phyloP scores from a whole-genome alignment of 2,329 filamentous ascomycete species.

The Scedosporium dehoogii region DNA sequence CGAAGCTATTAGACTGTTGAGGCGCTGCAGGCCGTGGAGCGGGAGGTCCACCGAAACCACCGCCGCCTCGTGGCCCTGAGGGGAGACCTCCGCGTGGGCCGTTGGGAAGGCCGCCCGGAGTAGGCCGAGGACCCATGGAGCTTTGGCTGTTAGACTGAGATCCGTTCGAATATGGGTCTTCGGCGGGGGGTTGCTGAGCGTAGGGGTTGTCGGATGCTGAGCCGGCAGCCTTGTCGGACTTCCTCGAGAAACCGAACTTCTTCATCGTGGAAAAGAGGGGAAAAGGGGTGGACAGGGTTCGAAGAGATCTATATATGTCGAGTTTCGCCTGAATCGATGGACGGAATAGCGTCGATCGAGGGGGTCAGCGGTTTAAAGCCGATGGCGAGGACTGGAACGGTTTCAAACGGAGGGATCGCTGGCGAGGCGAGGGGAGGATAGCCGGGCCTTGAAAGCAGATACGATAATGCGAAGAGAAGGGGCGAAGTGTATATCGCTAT shows the following conservation, averaged over 20 bases:
- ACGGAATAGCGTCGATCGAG: background rate
- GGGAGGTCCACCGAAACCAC: conserved; percentile 25
- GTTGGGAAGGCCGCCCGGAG: conserved; percentile 7
- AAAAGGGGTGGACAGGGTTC: background rate
- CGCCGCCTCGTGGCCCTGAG: conserved; percentile 18
- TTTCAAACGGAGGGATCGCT: background rate
- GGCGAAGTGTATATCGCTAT: background rate
- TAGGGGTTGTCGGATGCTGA: conserved; percentile 42
- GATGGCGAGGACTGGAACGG: background rate
- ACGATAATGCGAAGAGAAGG: background rate
- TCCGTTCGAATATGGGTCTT: conserved; percentile 47
- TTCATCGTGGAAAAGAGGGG: conserved; percentile 34
- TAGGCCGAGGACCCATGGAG: conserved; percentile 22
- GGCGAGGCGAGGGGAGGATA: background rate
- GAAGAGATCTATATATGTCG: background rate
- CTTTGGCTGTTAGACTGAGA: background rate
- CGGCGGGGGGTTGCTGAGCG: conserved; percentile 30
- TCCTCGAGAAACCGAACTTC: conserved; percentile 51
- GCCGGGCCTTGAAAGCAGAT: background rate
- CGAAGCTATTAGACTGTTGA: too few species aligned
- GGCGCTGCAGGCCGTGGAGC: conserved; percentile 5
- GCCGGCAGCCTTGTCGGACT: conserved; percentile 41
- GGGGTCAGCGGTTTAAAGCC: background rate
- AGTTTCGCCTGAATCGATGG: background rate
- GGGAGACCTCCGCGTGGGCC: conserved; percentile 25